These are phyloP conservation scores for Trichoderma cornu-damae DNA, from an alignment of 2,329 filamentous ascomycete genomes.

Conservation along the genomic window DNA sequence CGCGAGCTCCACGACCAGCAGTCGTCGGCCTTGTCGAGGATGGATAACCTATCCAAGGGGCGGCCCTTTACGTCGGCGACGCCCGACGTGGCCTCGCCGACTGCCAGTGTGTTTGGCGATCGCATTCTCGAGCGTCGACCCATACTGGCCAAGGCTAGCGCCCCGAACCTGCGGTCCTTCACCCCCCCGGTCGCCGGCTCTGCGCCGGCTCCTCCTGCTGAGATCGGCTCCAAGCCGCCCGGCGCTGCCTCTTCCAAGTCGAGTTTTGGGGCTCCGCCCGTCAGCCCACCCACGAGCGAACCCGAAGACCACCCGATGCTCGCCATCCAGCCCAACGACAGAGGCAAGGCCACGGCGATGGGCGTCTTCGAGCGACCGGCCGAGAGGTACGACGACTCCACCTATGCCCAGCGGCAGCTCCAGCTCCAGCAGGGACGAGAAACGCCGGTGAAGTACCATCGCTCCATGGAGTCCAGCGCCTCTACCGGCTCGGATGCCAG, in stretches of 20 bases:
- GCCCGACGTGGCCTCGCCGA: conserved; percentile 48
- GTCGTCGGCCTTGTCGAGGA: conserved; percentile 65
- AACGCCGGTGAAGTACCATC: conserved; percentile 46
- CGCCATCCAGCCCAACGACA: conserved; percentile 67
- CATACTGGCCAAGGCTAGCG: conserved; percentile 55
- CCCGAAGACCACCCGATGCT: conserved; percentile 61
- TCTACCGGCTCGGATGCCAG: conserved; percentile 35
- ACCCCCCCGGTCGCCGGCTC: conserved; percentile 42
- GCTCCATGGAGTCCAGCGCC: conserved; percentile 43
- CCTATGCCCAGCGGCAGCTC: conserved; percentile 75
- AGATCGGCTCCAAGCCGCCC: conserved; percentile 36
- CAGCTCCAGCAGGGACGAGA: conserved; percentile 74
- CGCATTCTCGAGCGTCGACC: conserved; percentile 43
- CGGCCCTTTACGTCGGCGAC: conserved; percentile 48
- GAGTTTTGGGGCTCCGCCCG: conserved; percentile 34
- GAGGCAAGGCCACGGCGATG: conserved; percentile 72
- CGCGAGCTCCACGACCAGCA: conserved; percentile 79
- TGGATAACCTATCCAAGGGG: conserved; percentile 71
- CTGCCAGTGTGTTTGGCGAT: conserved; percentile 40
- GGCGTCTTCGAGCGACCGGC: conserved; percentile 62
- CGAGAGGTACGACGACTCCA: conserved; percentile 75
- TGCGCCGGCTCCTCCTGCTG: conserved; percentile 23
- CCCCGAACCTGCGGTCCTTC: conserved; percentile 60
- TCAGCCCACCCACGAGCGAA: conserved; percentile 62
- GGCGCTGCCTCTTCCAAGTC: conserved; percentile 31